phyloP scores from a whole-genome alignment of 768 basidiomycete species.

The Punctularia strigosozonata region DNA sequence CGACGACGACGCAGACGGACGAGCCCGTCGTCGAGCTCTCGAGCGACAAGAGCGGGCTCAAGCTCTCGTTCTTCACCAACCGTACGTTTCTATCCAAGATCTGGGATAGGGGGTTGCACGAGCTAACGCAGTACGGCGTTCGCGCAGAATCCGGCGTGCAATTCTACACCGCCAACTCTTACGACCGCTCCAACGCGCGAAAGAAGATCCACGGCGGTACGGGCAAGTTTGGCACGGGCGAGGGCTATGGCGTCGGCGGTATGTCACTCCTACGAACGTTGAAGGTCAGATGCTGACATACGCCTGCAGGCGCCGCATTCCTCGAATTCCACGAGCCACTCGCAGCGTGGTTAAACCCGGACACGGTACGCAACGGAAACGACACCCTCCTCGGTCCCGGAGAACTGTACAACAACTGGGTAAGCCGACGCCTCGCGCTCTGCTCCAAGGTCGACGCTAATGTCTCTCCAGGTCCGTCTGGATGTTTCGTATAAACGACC shows the following conservation, averaged over 20 bases:
- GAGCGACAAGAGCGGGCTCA: conserved; percentile 47
- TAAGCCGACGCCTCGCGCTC: too few species aligned
- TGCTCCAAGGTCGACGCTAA: too few species aligned
- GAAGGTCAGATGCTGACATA: conserved; percentile 2
- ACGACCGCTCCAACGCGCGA: conserved; percentile 38
- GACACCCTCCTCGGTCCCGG: conserved; percentile 13
- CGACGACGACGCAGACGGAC: conserved; percentile 13
- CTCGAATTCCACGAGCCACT: conserved; percentile 56
- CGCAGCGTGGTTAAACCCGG: conserved; percentile 16
- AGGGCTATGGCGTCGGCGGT: conserved; percentile 52
- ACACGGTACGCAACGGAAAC: conserved; percentile 6
- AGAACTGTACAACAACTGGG: conserved; percentile 18
- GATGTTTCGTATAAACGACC: too few species aligned
- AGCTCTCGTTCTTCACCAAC: conserved; percentile 53
- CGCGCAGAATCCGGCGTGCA: conserved; percentile 63
- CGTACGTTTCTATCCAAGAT: conserved; percentile 32
- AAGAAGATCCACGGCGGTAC: conserved; percentile 71
- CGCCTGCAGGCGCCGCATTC: conserved; percentile 42
- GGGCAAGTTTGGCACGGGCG: conserved; percentile 39
- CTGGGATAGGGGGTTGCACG: background rate
- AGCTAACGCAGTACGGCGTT: background rate
- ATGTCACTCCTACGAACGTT: conserved; percentile 18
- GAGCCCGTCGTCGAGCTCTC: conserved; percentile 41
- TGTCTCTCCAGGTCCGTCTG: too few species aligned
- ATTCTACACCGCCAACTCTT: conserved; percentile 56